Base-by-base conservation (phyloP, 768 basidiomycete species). In the Lentinula raphanica region DNA sequence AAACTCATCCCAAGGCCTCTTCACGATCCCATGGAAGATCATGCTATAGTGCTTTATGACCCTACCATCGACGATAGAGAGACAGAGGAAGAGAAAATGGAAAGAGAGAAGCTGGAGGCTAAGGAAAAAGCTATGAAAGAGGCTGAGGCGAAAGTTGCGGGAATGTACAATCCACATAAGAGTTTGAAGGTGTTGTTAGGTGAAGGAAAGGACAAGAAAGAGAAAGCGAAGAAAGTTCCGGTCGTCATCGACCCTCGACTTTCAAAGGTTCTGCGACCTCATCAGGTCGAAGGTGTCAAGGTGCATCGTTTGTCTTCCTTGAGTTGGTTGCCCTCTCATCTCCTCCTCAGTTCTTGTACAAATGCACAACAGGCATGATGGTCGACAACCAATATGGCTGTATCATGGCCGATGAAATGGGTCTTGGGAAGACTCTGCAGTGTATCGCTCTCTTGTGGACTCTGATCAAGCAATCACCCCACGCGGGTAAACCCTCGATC, bases 371-470 rank as follows among this genome's bases (percentile, higher is more conserved):
- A 0, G 97, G 95, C 0, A 90, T 95, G 85, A 72, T 95, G 57
- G 90, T 90, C 36, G 88, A 92, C 45, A 90, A 93, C 65, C 93
- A 96, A 60, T 88, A 86, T 60, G 92, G 92, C 0, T 98, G 96
- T 67, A 99, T 99, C 70, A 98, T 99, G 96, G 96, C 96, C 1
- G 96, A 99, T 67, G 96, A 96, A 72, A 99, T 99, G 96, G 96
- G 96, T 65, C 83, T 98, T 13, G 96, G 93, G 17, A 95, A 97
- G 72, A 96, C 95, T 15, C 79, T 99, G 15, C 97, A 99, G 68
- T 98, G 97, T 68, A 98, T 99, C 60, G 81, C 96, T 2, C 81
- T 99, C 19, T 72, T 99, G 58, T 98, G 95, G 94, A 98, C 96
- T 0, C 72, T 98, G 12, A 74, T 98, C 50, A 97, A 94, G 71